These are phyloP conservation scores for Penicillium italicum DNA, from an alignment of 2,329 filamentous ascomycete species.

Conservation along the genomic window DNA sequence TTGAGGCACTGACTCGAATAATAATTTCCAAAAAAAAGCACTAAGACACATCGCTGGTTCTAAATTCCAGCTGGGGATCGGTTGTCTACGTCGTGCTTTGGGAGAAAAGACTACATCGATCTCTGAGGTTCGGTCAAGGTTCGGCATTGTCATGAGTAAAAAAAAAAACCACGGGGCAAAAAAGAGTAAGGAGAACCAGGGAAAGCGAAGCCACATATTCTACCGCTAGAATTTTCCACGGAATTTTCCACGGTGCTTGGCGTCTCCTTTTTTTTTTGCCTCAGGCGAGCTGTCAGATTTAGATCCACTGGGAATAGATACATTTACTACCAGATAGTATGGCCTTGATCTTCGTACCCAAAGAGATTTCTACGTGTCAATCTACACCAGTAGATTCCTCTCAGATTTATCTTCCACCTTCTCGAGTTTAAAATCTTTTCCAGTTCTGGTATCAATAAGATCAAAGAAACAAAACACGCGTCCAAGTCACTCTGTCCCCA, in stretches of 20 bases:
- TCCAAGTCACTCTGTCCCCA: slow-evolving; percentile 3
- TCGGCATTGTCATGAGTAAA: neutral
- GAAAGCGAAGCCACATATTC: neutral
- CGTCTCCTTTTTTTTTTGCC: neutral
- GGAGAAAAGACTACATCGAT: neutral
- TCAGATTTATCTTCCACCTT: rapidly evolving
- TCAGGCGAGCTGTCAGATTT: neutral
- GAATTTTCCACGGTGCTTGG: slow-evolving; percentile 1
- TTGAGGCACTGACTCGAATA: neutral
- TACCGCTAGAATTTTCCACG: slow-evolving; percentile 1
- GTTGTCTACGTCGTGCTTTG: too few species aligned
- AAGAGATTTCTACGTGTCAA: neutral
- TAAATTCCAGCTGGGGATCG: neutral
- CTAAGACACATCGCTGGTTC: too few species aligned
- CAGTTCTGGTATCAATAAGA: neutral
- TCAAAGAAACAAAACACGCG: slow-evolving; percentile 2
- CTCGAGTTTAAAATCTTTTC: rapidly evolving
- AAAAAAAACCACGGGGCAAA: neutral
- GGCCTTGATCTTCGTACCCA: neutral
- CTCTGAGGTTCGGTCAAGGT: neutral
- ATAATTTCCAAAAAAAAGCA: too few species aligned
- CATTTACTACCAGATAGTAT: neutral
- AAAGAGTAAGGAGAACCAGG: neutral
- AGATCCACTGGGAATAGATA: neutral
- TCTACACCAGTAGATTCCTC: rapidly evolving